phyloP scores from a whole-genome alignment of 495 filamentous ascomycete species.

The Aspergillus kassunensis region DNA sequence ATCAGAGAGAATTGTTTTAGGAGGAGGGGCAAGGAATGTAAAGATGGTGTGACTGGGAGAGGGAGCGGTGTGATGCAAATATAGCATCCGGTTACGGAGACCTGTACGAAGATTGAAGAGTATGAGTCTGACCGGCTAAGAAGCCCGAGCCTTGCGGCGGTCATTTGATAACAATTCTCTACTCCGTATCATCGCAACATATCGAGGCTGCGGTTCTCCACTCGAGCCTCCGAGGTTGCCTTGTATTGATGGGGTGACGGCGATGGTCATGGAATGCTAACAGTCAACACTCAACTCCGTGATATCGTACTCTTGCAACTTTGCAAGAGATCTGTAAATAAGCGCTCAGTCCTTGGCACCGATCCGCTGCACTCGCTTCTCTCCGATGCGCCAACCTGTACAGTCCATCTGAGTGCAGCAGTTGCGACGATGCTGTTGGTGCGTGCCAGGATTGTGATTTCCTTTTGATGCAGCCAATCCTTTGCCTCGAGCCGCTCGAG shows the following conservation, averaged over 20 bases:
- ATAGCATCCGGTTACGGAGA: background rate
- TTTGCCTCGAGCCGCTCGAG: slow-evolving; percentile 16
- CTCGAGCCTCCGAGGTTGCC: slow-evolving; percentile 26
- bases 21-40: slow-evolving; percentile 15
- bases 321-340: background rate
- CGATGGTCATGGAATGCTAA: background rate
- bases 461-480: slow-evolving; percentile 7
- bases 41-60: slow-evolving; percentile 15
- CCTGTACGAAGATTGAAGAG: slow-evolving; percentile 1
- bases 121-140: background rate
- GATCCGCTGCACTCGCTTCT: background rate
- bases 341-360: slow-evolving; percentile 2
- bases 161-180: slow-evolving; percentile 14
- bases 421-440: slow-evolving; percentile 1
- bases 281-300: background rate
- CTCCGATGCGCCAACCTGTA: slow-evolving; percentile 18
- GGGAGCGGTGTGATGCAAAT: slow-evolving; percentile 22
- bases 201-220: slow-evolving; percentile 17
- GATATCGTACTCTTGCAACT: no score
- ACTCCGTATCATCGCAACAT: slow-evolving; percentile 14
- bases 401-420: slow-evolving; percentile 13
- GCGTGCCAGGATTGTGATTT: slow-evolving; percentile 10
- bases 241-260: slow-evolving; percentile 13
- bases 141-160: background rate
- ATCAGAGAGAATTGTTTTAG: slow-evolving; percentile 2